phyloP scores from a whole-genome alignment of 2,329 filamentous ascomycete genomes.

The Samsoniella hepiali region DNA sequence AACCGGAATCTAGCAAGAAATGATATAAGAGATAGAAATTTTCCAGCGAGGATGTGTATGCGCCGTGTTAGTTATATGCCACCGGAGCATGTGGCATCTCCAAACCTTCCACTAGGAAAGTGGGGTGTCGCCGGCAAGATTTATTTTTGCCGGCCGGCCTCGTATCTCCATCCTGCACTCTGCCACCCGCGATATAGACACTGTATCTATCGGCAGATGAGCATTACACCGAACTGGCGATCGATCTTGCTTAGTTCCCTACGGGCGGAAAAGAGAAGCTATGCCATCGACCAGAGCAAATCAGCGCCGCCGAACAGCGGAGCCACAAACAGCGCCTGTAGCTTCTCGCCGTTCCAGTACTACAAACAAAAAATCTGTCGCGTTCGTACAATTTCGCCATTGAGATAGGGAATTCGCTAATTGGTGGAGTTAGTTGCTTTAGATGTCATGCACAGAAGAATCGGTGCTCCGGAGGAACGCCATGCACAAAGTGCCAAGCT shows the following conservation, averaged over 20 bases:
- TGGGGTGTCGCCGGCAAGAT: background rate
- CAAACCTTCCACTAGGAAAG: background rate
- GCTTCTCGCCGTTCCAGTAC: background rate
- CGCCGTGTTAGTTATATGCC: background rate
- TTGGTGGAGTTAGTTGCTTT: background rate
- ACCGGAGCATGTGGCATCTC: background rate
- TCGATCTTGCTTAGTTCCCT: background rate
- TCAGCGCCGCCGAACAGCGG: background rate
- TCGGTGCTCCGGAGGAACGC: background rate
- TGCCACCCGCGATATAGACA: background rate
- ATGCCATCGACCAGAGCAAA: background rate
- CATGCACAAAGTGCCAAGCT: background rate
- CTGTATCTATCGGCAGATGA: background rate
- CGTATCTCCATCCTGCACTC: background rate
- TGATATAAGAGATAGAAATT: background rate
- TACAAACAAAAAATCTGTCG: background rate
- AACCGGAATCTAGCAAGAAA: background rate
- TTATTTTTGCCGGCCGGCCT: background rate
- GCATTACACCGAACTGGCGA: background rate
- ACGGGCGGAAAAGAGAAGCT: background rate
- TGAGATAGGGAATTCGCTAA: background rate
- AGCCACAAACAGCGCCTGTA: background rate
- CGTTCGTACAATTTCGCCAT: background rate
- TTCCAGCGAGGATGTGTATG: background rate
- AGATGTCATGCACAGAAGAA: slow-evolving; percentile 3